Percentiles rank a stretch among this genome's conserved stretches.
These are phyloP conservation scores for Antitrichia curtipendula DNA, from an alignment of 225 moss, liverwort and hornwort genomes.

Conservation along the genomic window DNA sequence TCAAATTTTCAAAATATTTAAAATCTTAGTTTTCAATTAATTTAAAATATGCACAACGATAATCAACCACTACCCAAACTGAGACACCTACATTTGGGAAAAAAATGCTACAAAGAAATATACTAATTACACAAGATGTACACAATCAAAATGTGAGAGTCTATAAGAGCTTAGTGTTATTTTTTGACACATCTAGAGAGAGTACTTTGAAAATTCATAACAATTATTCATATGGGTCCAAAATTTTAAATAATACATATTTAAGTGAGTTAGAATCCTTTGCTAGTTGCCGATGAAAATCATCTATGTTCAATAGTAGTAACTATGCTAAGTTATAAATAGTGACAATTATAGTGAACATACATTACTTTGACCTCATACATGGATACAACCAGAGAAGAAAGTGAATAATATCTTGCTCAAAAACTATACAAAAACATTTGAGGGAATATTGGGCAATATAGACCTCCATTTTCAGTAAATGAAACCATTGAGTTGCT, in stretches of 20 bases:
- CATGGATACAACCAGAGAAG: fast-evolving
- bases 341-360: neutral
- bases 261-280: too few relatives aligned
- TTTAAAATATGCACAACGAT: too few relatives aligned
- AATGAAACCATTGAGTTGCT: neutral
- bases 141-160: neutral
- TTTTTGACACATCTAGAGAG: neutral
- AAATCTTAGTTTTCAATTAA: neutral
- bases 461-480: neutral
- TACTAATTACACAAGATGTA: neutral
- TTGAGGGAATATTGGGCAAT: neutral
- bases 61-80: neutral
- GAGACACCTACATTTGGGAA: neutral
- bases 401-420: fast-evolving
- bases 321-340: neutral
- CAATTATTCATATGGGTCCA: neutral
- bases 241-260: too few relatives aligned
- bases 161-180: neutral
- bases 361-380: neutral
- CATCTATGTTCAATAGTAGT: neutral
- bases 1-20: neutral
- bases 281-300: neutral
- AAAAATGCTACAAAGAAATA: too few relatives aligned
- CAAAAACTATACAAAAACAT: neutral
- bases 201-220: neutral